A percentile compares a stretch with the other conserved stretches of the same genome.
Evolutionary conservation across 148 eudicot species (phyloP).

Genomic region (Chenopodium quinoa): DNA sequence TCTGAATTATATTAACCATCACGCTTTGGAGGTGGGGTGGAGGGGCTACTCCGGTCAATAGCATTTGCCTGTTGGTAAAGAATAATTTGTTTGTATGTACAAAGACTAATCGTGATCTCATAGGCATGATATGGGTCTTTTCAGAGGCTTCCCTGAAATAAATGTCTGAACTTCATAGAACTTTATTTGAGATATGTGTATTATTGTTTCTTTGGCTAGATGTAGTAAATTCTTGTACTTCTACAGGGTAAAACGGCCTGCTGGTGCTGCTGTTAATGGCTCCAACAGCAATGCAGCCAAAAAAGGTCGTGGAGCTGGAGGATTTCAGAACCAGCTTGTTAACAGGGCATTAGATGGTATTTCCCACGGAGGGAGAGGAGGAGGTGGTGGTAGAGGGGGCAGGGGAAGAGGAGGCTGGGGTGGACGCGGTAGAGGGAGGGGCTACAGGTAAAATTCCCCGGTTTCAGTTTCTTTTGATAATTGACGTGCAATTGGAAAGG

Average conservation of each 20-base stretch:
- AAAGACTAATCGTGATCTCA: background rate
- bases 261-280: conserved; percentile 47
- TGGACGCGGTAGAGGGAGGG: conserved; percentile 77
- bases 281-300: conserved; percentile 46
- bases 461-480: conserved; percentile 1
- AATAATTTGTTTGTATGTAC: background rate
- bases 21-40: no score
- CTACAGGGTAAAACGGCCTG: conserved; percentile 60
- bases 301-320: conserved; percentile 70
- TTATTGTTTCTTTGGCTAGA: background rate
- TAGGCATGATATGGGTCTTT: background rate
- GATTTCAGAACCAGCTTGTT: conserved; percentile 59
- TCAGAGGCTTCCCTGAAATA: background rate
- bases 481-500: background rate
- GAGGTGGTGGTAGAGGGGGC: conserved; percentile 48
- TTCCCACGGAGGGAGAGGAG: conserved; percentile 58
- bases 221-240: background rate
- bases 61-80: background rate
- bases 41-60: no score
- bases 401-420: conserved; percentile 59
- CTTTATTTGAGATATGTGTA: background rate
- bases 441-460: conserved; percentile 27
- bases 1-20: no score
- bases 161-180: background rate
- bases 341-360: conserved; percentile 63